These are phyloP conservation scores for Dryas integrifolia DNA, from an alignment of 331 rosid genomes.

Conservation along the genomic window DNA sequence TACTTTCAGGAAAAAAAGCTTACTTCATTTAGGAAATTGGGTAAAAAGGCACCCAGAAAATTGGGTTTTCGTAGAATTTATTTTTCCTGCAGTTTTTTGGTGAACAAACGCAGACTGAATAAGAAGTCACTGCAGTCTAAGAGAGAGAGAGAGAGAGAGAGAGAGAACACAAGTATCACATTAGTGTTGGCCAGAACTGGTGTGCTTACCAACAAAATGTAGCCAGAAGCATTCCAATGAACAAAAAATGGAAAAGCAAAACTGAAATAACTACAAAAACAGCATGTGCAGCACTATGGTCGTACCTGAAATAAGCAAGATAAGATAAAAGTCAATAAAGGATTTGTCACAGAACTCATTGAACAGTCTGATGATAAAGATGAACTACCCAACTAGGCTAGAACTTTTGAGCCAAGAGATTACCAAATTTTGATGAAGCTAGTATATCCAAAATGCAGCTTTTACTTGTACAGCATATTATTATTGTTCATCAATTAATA, in stretches of 20 bases:
- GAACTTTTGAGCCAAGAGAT: neutral
- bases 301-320: slow-evolving; percentile 68
- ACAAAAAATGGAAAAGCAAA: slow-evolving; percentile 75
- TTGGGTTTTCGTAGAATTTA: neutral
- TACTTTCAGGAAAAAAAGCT: neutral
- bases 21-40: neutral
- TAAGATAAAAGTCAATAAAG: neutral
- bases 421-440: neutral
- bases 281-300: slow-evolving; percentile 84
- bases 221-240: slow-evolving; percentile 79
- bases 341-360: neutral
- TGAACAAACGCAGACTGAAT: neutral
- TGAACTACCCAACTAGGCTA: neutral
- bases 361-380: neutral
- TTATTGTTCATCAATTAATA: neutral
- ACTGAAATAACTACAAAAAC: slow-evolving; percentile 81
- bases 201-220: slow-evolving; percentile 83
- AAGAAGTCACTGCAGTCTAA: neutral
- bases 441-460: neutral
- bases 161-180: neutral
- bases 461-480: neutral
- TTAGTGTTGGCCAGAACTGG: slow-evolving; percentile 13
- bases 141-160: too few species aligned
- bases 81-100: neutral
- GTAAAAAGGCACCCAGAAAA: neutral